Evolutionary conservation across 306 rosid genomes (phyloP), one percentile per base, ranked within the genome.

Genomic region (Fagus sylvatica): DNA sequence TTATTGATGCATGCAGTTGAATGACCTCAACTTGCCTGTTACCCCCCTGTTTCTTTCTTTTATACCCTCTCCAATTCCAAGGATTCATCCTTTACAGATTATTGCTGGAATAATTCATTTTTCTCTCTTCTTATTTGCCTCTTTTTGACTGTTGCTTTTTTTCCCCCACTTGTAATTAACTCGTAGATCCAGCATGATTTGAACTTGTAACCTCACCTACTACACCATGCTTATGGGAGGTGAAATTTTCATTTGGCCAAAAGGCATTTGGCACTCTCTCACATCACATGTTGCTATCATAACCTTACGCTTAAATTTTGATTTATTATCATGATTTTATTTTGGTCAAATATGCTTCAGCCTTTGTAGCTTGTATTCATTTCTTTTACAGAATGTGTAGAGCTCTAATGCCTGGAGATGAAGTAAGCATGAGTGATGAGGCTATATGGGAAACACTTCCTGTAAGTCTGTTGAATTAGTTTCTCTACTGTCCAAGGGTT

Each of bases 401-500:
- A 91, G 93, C 99, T 88, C 86, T 93, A 49, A 86, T 96, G 98
- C 98, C 98, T 28, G 99, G 97, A 55, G 98, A 93, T 74, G 97
- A 91, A 80, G 99, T 91, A 49, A 86, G 80, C 91, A 79, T 96
- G 93, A 93, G 88, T 69, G 98, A 93, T 51, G 97, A 87, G 84
- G 90, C 99, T 77, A 86, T 96, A 81, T 93, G 99, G 99, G 98
- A 91, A 83, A 90, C 94, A 7, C 97, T 93, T 86, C 98, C 98
- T 75, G 98, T 93, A 87, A 85, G 98, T 56, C 74, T 76, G 66
- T 28, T 73, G 37, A 12, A 53, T 68, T 54, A 15, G 49, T 76
- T 49, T 55, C 69, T 36, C 19, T 69, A 74, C 67, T 60, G 57
- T 85, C 78, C 60, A 40, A 70, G 56, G 54, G 17, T 46, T 55